These are phyloP conservation scores for Candolleomyces aberdarensis DNA, from an alignment of 768 basidiomycete genomes.

Conservation along the genomic window DNA sequence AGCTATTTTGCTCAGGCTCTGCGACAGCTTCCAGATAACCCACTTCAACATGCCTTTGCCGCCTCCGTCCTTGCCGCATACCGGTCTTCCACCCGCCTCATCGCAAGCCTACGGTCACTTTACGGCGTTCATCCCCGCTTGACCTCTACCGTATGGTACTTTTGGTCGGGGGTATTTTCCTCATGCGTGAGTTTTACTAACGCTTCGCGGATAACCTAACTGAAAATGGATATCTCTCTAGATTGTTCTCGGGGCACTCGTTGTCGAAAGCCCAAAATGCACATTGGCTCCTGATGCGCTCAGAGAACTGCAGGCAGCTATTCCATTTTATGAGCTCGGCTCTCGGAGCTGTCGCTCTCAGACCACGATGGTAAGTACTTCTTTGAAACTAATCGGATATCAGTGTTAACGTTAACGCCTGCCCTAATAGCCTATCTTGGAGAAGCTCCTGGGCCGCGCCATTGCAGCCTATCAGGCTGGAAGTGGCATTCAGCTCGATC, in stretches of 20 bases:
- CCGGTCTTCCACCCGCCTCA: conserved; percentile 41
- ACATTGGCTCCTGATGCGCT: conserved; percentile 37
- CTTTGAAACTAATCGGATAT: not conserved
- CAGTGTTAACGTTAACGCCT: not conserved
- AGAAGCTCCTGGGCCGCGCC: conserved; percentile 35
- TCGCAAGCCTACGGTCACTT: conserved; percentile 35
- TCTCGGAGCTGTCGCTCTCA: conserved; percentile 36
- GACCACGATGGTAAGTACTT: conserved; percentile 28
- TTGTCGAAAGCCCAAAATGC: conserved; percentile 44
- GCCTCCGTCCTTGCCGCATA: conserved; percentile 43
- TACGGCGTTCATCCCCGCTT: conserved; percentile 32
- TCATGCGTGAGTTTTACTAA: conserved; percentile 38
- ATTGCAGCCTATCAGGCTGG: conserved; percentile 25
- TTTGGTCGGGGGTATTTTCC: conserved; percentile 50
- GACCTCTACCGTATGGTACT: conserved; percentile 40
- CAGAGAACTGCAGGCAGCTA: conserved; percentile 31
- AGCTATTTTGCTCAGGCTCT: conserved; percentile 49
- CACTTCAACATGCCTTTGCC: conserved; percentile 41
- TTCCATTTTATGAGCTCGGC: conserved; percentile 41
- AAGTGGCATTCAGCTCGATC: conserved; percentile 13
- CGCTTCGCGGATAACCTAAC: not conserved
- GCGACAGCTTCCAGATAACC: conserved; percentile 37
- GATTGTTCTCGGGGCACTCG: conserved; percentile 45
- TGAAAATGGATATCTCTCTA: conserved; percentile 23
- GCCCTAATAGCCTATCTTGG: conserved; percentile 30